phyloP scores from a whole-genome alignment of 2,329 filamentous ascomycete genomes.

The Claviceps citrina region DNA sequence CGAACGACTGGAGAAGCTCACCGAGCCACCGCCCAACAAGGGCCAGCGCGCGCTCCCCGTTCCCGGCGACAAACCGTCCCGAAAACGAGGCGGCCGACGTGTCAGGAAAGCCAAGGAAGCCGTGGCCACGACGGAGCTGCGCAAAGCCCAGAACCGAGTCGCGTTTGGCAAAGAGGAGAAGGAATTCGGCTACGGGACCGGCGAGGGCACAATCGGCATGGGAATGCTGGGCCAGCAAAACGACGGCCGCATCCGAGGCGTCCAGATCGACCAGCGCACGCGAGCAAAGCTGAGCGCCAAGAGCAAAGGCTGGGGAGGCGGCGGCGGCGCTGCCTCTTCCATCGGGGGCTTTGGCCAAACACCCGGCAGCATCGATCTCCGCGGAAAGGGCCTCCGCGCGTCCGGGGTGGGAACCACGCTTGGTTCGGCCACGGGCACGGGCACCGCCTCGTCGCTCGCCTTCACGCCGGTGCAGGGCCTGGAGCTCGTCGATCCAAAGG shows the following conservation, averaged over 20 bases:
- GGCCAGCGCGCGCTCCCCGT: conserved; percentile 74
- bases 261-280: conserved; percentile 86
- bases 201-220: conserved; percentile 71
- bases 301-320: conserved; percentile 82
- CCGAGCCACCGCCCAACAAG: conserved; percentile 80
- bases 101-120: conserved; percentile 94
- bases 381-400: conserved; percentile 63
- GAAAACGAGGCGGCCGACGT: conserved; percentile 80
- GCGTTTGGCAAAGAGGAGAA: conserved; percentile 91
- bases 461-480: conserved; percentile 92
- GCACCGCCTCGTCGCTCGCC: conserved; percentile 73
- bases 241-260: conserved; percentile 73
- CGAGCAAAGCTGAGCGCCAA: conserved; percentile 87
- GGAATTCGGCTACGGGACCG: conserved; percentile 79
- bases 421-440: conserved; percentile 44
- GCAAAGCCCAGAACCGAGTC: conserved; percentile 92
- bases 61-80: conserved; percentile 85
- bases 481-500: conserved; percentile 87
- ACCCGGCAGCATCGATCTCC: conserved; percentile 48
- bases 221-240: conserved; percentile 89
- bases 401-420: conserved; percentile 65
- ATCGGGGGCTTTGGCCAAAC: conserved; percentile 61
- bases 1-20: conserved; percentile 79
- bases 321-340: conserved; percentile 59
- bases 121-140: conserved; percentile 87